Conservation (phyloP, 2,329 filamentous ascomycete species). For the Penicillium sclerotiorum region DNA sequence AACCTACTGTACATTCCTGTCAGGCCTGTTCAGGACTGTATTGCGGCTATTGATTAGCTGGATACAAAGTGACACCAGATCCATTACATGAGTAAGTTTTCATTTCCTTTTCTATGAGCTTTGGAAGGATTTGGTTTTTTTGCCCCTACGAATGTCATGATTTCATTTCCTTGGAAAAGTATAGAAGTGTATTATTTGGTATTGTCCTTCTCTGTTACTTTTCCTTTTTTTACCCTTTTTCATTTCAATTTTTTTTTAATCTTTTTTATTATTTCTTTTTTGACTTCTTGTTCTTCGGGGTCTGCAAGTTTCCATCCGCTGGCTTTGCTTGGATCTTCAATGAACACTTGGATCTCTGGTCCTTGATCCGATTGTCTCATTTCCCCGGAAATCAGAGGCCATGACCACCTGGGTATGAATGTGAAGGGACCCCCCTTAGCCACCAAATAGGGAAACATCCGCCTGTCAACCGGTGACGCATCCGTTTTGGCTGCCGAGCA, state of each 20-base stretch:
- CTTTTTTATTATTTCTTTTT: slow-evolving; percentile 8
- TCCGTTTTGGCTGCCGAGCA: slow-evolving; percentile 11
- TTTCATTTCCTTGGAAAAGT: slow-evolving; percentile 1
- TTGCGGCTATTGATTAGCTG: neutral
- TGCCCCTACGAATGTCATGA: slow-evolving; percentile 6
- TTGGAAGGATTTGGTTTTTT: slow-evolving; percentile 1
- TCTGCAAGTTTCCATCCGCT: slow-evolving; percentile 10
- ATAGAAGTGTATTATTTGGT: neutral
- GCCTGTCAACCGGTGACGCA: slow-evolving; percentile 23
- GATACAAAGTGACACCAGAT: slow-evolving; percentile 20
- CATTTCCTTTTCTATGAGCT: slow-evolving; percentile 7
- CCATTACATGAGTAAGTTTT: slow-evolving; percentile 26
- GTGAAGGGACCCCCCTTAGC: slow-evolving; percentile 7
- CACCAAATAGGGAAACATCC: slow-evolving; percentile 15
- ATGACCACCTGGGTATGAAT: slow-evolving; percentile 9
- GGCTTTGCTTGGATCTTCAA: slow-evolving; percentile 15
- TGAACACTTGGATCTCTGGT: slow-evolving; percentile 2
- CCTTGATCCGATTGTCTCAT: slow-evolving; percentile 8
- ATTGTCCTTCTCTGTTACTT: slow-evolving; percentile 8
- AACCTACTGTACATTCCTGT: neutral
- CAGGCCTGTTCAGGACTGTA: slow-evolving; percentile 1
- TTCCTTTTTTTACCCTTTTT: slow-evolving; percentile 12
- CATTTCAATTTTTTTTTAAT: too few species aligned
- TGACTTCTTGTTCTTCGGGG: slow-evolving; percentile 9
- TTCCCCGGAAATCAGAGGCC: slow-evolving; percentile 2